Evolutionary conservation across 2,329 filamentous ascomycete species (phyloP).

Genomic region (Fusarium praegraminearum): DNA sequence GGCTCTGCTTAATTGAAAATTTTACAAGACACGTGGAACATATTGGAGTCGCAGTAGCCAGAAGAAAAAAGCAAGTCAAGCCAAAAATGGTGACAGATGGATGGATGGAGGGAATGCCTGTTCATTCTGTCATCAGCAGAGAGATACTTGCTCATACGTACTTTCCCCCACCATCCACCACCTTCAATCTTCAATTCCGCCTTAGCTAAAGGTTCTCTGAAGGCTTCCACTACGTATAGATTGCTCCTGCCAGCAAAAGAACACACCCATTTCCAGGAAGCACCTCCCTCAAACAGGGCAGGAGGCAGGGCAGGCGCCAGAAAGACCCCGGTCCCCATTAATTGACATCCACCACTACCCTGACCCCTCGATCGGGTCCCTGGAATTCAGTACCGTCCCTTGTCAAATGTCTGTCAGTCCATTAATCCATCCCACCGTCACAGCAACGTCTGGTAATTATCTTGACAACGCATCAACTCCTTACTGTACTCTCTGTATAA

Average conservation of each 20-base stretch:
- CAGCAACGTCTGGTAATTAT: slow-evolving; percentile 51
- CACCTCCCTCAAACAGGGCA: background rate
- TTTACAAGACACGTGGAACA: slow-evolving; percentile 33
- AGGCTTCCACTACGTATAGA: slow-evolving; percentile 29
- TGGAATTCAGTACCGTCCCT: slow-evolving; percentile 32
- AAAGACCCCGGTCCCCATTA: slow-evolving; percentile 13
- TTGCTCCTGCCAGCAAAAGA: slow-evolving; percentile 20
- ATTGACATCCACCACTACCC: slow-evolving; percentile 8
- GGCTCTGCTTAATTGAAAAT: slow-evolving; percentile 32
- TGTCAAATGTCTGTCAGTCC: slow-evolving; percentile 23
- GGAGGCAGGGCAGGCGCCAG: slow-evolving; percentile 22
- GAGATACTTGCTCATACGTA: slow-evolving; percentile 30
- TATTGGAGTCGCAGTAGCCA: slow-evolving; percentile 25
- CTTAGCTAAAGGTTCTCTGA: slow-evolving; percentile 6
- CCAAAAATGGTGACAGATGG: slow-evolving; percentile 39
- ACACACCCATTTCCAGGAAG: slow-evolving; percentile 29
- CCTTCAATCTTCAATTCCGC: slow-evolving; percentile 7
- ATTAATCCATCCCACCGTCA: slow-evolving; percentile 44
- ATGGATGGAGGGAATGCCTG: background rate
- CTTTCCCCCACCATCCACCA: slow-evolving; percentile 38
- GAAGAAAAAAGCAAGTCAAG: slow-evolving; percentile 39
- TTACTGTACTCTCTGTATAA: slow-evolving; percentile 39
- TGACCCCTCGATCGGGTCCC: slow-evolving; percentile 38
- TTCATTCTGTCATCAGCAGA: slow-evolving; percentile 34
- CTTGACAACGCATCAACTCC: slow-evolving; percentile 66